A percentile compares a stretch with the other conserved stretches of the same genome.
Evolutionary conservation across 1,284 basidiomycete genomes (phyloP).

Genomic region (Rhodofomes roseus): DNA sequence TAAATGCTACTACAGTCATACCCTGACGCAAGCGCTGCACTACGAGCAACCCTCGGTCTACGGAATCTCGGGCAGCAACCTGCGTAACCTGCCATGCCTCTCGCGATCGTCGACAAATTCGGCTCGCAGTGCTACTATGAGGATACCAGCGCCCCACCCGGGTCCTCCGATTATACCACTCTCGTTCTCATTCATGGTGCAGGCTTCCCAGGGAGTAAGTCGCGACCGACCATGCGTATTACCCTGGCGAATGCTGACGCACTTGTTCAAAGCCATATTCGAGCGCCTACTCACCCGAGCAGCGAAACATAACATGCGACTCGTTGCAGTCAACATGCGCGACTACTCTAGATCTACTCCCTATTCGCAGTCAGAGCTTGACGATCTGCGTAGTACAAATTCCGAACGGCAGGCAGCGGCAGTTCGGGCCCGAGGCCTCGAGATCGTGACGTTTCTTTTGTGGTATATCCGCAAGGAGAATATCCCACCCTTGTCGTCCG

Average conservation of each 20-base stretch:
- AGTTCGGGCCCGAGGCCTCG: slow-evolving; percentile 18
- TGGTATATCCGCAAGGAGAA: slow-evolving; percentile 20
- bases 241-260: background rate
- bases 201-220: background rate
- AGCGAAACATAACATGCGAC: slow-evolving; percentile 21
- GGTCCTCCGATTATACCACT: background rate
- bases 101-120: background rate
- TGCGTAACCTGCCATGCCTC: too few species aligned
- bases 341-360: slow-evolving; percentile 29
- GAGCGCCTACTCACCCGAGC: slow-evolving; percentile 22
- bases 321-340: slow-evolving; percentile 28
- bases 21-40: background rate
- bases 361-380: slow-evolving; percentile 22
- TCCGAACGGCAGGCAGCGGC: slow-evolving; percentile 12
- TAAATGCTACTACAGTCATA: too few species aligned
- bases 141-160: background rate
- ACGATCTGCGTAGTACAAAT: slow-evolving; percentile 14
- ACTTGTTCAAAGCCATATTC: slow-evolving; percentile 23
- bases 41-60: too few species aligned
- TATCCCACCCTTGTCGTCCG: slow-evolving; percentile 15
- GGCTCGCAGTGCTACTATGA: background rate
- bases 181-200: background rate
- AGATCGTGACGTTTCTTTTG: slow-evolving; percentile 25
- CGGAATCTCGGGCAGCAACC: too few species aligned
- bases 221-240: background rate